These are phyloP conservation scores for Aspergillus costaricaensis DNA, from an alignment of 2,329 filamentous ascomycete genomes.

Conservation along the genomic window DNA sequence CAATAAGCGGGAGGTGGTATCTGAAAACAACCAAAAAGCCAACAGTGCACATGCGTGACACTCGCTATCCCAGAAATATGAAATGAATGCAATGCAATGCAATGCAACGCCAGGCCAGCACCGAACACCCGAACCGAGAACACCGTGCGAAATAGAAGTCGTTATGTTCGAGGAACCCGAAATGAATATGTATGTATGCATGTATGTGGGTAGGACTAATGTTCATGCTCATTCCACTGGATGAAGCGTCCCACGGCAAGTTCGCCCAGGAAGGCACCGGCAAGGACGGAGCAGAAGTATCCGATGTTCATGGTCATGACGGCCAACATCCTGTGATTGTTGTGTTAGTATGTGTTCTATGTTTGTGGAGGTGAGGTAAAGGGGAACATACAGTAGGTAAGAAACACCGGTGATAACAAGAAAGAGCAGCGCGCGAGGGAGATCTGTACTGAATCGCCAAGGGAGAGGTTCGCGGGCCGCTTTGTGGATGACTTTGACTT, in stretches of 20 bases:
- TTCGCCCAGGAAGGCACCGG: conserved; percentile 81
- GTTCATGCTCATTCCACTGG: conserved; percentile 36
- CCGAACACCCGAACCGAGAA: too few relatives aligned
- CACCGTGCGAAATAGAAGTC: not conserved
- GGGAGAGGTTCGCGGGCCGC: conserved; percentile 58
- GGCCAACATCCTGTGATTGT: conserved; percentile 72
- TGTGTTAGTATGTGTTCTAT: too few relatives aligned
- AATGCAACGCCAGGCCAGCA: not conserved
- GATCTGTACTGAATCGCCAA: conserved; percentile 80
- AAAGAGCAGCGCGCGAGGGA: conserved; percentile 70
- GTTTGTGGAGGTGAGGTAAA: not conserved
- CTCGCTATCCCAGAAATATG: too few relatives aligned
- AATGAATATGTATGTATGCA: not conserved
- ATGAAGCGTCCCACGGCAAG: conserved; percentile 73
- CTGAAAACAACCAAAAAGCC: not conserved
- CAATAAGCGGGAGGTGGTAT: not conserved
- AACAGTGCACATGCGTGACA: too few relatives aligned
- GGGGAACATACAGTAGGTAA: conserved; percentile 73
- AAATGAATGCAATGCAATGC: too few relatives aligned
- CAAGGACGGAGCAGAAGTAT: conserved; percentile 79
- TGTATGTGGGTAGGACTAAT: conserved; percentile 19
- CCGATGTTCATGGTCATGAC: conserved; percentile 89
- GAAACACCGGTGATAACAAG: conserved; percentile 73
- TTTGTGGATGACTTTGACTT: conserved; percentile 70
- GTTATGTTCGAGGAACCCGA: not conserved